Conservation (phyloP, 768 basidiomycete genomes). For the Leccinum broughii region DNA sequence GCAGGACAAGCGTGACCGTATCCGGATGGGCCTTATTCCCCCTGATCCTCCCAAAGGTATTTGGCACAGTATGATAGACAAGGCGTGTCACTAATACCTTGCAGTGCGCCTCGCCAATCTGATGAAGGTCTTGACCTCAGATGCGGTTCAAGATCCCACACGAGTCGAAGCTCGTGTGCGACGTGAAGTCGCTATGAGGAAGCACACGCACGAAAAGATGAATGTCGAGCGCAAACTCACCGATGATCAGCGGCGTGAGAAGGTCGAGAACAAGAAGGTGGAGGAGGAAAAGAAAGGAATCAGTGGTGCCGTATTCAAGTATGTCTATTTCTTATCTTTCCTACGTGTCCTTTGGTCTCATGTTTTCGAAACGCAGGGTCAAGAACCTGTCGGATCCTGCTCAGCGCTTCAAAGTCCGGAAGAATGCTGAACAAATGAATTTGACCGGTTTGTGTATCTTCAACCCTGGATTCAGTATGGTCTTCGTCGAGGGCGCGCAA, state of each 20-base stretch:
- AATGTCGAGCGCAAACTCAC: slow-evolving; percentile 91
- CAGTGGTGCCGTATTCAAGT: slow-evolving; percentile 90
- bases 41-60: slow-evolving; percentile 93
- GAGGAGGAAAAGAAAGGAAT: slow-evolving; percentile 88
- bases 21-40: slow-evolving; percentile 93
- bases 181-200: slow-evolving; percentile 88
- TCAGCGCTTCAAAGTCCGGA: slow-evolving; percentile 95
- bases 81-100: not conserved
- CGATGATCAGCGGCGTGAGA: slow-evolving; percentile 86
- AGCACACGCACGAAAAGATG: slow-evolving; percentile 89
- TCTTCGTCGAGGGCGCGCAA: slow-evolving; percentile 90
- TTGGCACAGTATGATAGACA: slow-evolving; percentile 4
- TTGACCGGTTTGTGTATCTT: slow-evolving; percentile 90
- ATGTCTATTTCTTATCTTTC: slow-evolving; percentile 32
- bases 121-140: slow-evolving; percentile 96
- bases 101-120: slow-evolving; percentile 90
- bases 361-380: slow-evolving; percentile 50
- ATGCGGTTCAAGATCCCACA: slow-evolving; percentile 97
- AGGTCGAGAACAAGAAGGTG: slow-evolving; percentile 79
- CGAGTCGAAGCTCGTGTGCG: slow-evolving; percentile 95
- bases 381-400: slow-evolving; percentile 87
- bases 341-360: not conserved
- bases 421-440: slow-evolving; percentile 91
- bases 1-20: slow-evolving; percentile 92
- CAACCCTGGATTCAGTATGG: slow-evolving; percentile 84